Evolutionary conservation across 129 eudicot species (phyloP), one percentile per base, ranked within the genome.

Genomic region (Helianthus tuberosus): DNA sequence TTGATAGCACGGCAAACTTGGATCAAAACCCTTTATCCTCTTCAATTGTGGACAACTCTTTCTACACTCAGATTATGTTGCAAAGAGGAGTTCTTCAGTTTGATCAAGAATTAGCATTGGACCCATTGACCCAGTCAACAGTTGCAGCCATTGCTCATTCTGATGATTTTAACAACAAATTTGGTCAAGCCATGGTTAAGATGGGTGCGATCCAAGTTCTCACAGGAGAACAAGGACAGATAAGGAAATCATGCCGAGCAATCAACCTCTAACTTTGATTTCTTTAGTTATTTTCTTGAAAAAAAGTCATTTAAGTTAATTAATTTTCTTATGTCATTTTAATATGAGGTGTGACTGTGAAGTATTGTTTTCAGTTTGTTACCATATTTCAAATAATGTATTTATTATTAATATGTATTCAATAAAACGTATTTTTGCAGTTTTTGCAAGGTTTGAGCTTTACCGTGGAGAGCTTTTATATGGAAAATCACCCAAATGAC

Each of bases 121-220:
- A 89, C 54, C 27, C 59, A n/a, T 48, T 47, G 27, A 84, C 86
- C 29, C 79, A 51, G 73, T 4, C 57, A 5, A 71, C 64, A 2
- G 96, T 89, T 4, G 61, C 23, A 11, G 54, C 65, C 25, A 64
- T 69, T 17, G 86, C 84, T 1, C 27, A 6, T 25, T 81, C 77
- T 2, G 23, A 27, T 16, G 84, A 82, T 23, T 89, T 84, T 80
- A 49, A 55, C 9, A 23, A 48, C 4, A 75, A 55, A 49, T 85
- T 90, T 54, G 88, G 78, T 8, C 69, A 79, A 48, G 93, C 91
- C 25, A 71, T 90, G 91, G 68, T 90, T 57, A 87, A 90, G 72
- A n/a, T 90, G 83, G 90, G 89, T 3, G 76, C 80, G 4, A 66
- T 74, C 38, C 49, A 81, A 35, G 93, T 90, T 20, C 91, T 87